Base-by-base conservation (phyloP, 2,329 filamentous ascomycete species). In the Alternaria postmessia region DNA sequence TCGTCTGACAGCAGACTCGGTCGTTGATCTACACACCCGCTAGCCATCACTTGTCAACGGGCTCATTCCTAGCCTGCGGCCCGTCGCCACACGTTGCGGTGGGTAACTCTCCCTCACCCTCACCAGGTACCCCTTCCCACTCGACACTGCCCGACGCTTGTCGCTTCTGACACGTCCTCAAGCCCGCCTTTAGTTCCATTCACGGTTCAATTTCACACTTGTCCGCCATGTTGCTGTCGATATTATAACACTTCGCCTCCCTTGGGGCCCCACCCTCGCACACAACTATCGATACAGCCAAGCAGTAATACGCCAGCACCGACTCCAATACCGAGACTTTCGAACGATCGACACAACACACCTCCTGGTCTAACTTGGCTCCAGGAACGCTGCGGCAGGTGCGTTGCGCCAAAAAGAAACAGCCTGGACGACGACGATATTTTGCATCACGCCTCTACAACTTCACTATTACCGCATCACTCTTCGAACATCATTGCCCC, bases 181-280 rank as follows among this genome's bases (percentile, higher is more conserved):
- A 51, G 58, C 56, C 61, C 63, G 58, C 64, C 66, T 58, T 59
- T 65, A 59, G 54, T 57, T 63, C 70, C 70, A 67, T 67, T 71
- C 60, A 66, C 67, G 69, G 71, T 73, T 75, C 73, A 68, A 70
- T 68, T 51, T 57, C 64, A 57, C 59, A 63, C 59, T 54, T 59
- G 61, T 67, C 59, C 74, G 72, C 56, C 60, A 79, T 79, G 77
- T 72, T 74, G 57, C 59, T 72, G 53, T 67, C 64, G 53, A 75
- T 75, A 74, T 78, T 74, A 78, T 78, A 78, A 71, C 75, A 64
- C 54, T 26, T 49, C 62, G 60, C 73, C 75, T 77, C 75, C 49
- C 69, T 72, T 70, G 75, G 76, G 76, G 75, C 72, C 73, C 71
- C 64, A 62, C 64, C 64, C 62, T 67, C 59, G 49, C 51, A 56